A percentile compares a stretch with the other conserved stretches of the same genome.
phyloP scores from a whole-genome alignment of 495 filamentous ascomycete species.

The Trichocladium uniseriatum region DNA sequence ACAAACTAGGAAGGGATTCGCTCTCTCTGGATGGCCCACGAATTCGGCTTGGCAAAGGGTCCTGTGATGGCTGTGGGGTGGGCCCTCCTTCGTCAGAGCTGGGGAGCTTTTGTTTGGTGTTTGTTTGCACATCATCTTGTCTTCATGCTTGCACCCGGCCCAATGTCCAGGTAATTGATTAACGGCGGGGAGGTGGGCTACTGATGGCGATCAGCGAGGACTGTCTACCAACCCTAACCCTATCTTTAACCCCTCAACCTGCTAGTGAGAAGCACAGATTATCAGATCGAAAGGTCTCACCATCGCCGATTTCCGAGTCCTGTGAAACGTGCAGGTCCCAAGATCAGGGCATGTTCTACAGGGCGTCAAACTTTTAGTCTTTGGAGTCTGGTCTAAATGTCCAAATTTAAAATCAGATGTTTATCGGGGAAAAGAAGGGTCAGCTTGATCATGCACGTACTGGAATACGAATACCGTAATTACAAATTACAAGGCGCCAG shows the following conservation, averaged over 20 bases:
- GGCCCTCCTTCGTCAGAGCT: neutral
- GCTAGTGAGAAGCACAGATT: too few species aligned
- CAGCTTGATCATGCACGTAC: too few species aligned
- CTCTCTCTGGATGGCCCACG: neutral
- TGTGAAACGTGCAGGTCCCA: too few species aligned
- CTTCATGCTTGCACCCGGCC: conserved; percentile 18
- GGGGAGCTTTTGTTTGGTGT: conserved; percentile 3
- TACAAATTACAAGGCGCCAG: too few species aligned
- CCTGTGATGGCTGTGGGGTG: neutral
- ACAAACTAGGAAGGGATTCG: conserved; percentile 3
- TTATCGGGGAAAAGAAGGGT: too few species aligned
- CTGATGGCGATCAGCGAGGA: neutral
- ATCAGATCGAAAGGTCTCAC: too few species aligned
- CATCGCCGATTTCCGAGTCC: too few species aligned
- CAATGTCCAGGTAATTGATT: conserved; percentile 15
- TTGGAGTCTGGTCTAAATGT: too few species aligned
- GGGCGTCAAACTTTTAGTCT: too few species aligned
- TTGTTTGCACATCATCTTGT: conserved; percentile 13
- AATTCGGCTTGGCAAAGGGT: conserved; percentile 4
- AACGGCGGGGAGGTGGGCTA: neutral
- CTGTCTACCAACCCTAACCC: neutral
- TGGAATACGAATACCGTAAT: too few species aligned
- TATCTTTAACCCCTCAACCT: neutral
- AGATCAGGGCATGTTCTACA: too few species aligned
- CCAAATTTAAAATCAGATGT: too few species aligned